Evolutionary conservation across 208 protist species (phyloP), one percentile per base, ranked within the genome.

Genomic region (Trypanosoma rangeli): DNA sequence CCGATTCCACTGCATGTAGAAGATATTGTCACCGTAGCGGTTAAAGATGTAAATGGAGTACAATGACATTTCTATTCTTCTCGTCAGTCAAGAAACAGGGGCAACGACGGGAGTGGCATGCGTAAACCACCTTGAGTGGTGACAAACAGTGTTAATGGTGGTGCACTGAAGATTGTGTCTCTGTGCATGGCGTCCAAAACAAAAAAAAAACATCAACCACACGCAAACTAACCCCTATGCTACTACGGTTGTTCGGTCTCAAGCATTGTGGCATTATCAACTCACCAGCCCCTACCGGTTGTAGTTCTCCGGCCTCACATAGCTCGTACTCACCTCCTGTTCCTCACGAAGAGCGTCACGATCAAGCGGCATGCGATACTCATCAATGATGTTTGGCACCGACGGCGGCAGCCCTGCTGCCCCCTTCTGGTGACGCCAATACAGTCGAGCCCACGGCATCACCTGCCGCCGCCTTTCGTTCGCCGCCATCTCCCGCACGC

Each of bases 11-110:
- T 96, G 82, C 67, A 79, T 86, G 35, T 85, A 84, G 60, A 87
- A 96, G 33, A 96, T 94, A 48, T 83, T 90, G 60, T 94, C 91
- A 35, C 88, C 91, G 69, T 92, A 96, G 15, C 86, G 79, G 65
- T 96, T 96, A 64, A 93, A 96, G 13, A 96, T 78, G 65, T 92
- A 96, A 9, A 96, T 82, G 26, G 87, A 94, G 72, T 86, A 94
- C 31, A 96, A 74, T 46, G 82, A 85, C 88, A 94, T 96, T 1
- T 16, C 57, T 62, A 70, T 56, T n/a, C 31, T 59, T 15, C 56
- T 39, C 56, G 26, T 39, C 73, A 53, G 33, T 52, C 55, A 60
- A 44, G 29, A 54, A 46, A 65, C 42, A 39, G 73, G 49, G 65
- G 68, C 33, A 55, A 46, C 31, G 70, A 50, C 28, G 70, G 49